Evolutionary conservation across 2,329 filamentous ascomycete genomes (phyloP).

Genomic region (Paracamarosporium sp.): DNA sequence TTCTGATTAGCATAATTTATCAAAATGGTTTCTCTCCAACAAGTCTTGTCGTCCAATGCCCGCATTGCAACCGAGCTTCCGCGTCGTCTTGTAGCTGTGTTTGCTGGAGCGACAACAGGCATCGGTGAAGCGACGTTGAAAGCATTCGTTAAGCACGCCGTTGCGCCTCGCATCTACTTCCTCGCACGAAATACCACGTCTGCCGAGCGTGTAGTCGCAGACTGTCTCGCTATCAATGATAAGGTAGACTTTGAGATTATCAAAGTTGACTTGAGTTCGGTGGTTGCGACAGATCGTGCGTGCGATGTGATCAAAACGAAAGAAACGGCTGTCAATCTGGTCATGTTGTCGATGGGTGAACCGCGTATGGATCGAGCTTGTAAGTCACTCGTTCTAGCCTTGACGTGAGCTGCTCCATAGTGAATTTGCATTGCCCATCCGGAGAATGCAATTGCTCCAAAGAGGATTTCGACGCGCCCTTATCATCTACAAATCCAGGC

Average conservation of each 20-base stretch:
- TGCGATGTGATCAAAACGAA: not conserved
- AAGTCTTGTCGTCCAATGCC: not conserved
- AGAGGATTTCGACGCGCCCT: no score
- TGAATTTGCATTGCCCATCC: no score
- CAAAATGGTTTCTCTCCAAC: not conserved
- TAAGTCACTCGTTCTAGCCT: not conserved
- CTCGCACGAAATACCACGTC: not conserved
- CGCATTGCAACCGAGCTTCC: conserved; percentile 30
- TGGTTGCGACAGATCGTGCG: not conserved
- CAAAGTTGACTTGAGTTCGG: conserved; percentile 5
- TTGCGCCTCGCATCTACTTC: conserved; percentile 5
- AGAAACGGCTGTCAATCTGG: not conserved
- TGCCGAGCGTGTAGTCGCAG: not conserved
- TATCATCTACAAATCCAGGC: no score
- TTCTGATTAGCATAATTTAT: not conserved
- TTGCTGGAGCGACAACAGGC: conserved; percentile 26
- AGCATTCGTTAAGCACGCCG: conserved; percentile 3
- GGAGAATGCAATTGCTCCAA: no score
- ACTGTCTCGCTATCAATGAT: not conserved
- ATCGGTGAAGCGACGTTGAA: conserved; percentile 5
- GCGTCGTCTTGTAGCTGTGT: conserved; percentile 54
- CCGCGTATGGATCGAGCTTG: not conserved
- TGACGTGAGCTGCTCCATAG: no score
- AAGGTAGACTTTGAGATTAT: not conserved
- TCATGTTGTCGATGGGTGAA: not conserved